A percentile compares a stretch with the other conserved stretches of the same genome.
These are phyloP conservation scores for Sclerotinia glacialis DNA, from an alignment of 2,329 filamentous ascomycete genomes.

Conservation along the genomic window DNA sequence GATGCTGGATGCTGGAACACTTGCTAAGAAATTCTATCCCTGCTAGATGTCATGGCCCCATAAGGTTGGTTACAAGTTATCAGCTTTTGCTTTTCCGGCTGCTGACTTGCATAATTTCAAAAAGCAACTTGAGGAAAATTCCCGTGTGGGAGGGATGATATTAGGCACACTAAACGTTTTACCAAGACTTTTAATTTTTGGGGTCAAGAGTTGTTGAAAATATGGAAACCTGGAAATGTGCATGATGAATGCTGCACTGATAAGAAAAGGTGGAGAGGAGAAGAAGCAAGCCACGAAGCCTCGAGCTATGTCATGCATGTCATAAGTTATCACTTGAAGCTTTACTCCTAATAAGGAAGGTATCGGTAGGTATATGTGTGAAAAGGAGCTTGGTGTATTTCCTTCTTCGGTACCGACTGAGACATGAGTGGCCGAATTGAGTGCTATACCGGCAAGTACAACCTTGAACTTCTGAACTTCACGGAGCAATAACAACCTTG, in stretches of 20 bases:
- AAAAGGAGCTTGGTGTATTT: not conserved
- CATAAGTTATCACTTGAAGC: not conserved
- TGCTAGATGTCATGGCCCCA: slow-evolving; percentile 5
- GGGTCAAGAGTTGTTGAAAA: not conserved
- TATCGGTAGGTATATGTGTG: not conserved
- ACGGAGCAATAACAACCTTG: not conserved
- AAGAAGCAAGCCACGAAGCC: not conserved
- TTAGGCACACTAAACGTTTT: not conserved
- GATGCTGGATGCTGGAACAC: not conserved
- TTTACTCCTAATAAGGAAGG: not conserved
- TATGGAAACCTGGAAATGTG: not conserved
- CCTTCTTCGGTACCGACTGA: not conserved
- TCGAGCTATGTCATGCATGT: not conserved
- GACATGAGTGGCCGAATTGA: not conserved
- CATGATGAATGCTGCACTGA: slow-evolving; percentile 11
- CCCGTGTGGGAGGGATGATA: slow-evolving; percentile 2
- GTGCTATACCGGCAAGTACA: too few relatives aligned
- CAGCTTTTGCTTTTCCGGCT: not conserved
- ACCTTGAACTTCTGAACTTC: too few relatives aligned
- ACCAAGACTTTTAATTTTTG: not conserved
- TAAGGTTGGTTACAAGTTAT: too few relatives aligned
- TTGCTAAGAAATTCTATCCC: not conserved
- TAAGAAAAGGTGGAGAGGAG: slow-evolving; percentile 9
- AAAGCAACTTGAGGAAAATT: slow-evolving; percentile 1
- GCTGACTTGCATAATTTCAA: slow-evolving; percentile 17